Evolutionary conservation across 2,329 filamentous ascomycete species (phyloP).

Genomic region (Fusarium annulatum): DNA sequence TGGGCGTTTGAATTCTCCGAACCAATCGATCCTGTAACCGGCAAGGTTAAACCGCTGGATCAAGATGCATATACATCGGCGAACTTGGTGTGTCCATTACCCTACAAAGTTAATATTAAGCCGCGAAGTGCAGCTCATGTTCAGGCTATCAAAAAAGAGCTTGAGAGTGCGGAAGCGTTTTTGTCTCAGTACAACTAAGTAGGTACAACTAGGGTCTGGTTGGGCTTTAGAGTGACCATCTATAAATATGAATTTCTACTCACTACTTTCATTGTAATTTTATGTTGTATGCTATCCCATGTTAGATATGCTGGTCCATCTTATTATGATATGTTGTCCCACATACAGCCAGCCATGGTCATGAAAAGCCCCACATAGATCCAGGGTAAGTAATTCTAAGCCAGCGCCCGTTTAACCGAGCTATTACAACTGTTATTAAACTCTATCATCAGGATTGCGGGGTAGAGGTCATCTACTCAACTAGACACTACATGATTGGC

Average conservation of each 20-base stretch:
- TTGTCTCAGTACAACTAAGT: not conserved
- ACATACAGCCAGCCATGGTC: not conserved
- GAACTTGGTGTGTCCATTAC: not conserved
- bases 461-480: not conserved
- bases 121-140: not conserved
- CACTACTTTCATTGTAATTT: too few species aligned
- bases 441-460: not conserved
- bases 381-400: accelerated
- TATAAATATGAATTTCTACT: too few species aligned
- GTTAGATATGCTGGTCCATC: too few species aligned
- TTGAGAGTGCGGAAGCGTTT: not conserved
- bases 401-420: not conserved
- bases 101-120: not conserved
- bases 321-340: not conserved
- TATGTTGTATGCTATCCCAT: too few species aligned
- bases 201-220: accelerated
- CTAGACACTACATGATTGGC: not conserved
- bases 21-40: not conserved
- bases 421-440: not conserved
- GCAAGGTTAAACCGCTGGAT: not conserved
- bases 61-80: not conserved
- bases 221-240: accelerated
- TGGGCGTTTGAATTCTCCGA: not conserved
- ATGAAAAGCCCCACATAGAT: not conserved
- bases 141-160: not conserved